phyloP scores from a whole-genome alignment of 2,329 filamentous ascomycete species.

The Aspergillus pseudonomiae region DNA sequence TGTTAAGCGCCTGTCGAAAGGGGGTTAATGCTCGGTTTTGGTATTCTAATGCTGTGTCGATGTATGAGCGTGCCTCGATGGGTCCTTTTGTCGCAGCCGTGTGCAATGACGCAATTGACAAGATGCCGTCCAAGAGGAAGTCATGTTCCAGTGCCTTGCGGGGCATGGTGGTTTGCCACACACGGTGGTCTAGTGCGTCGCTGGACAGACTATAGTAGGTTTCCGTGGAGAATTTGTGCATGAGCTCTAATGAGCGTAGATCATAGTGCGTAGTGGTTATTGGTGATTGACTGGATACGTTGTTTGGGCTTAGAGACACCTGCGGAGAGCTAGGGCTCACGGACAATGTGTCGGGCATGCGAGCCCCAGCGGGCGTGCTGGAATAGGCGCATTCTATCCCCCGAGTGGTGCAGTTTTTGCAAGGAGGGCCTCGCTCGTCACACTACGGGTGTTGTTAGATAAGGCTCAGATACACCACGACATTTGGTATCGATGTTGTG shows the following conservation, averaged over 20 bases:
- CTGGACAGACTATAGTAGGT: slow-evolving; percentile 46
- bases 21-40: slow-evolving; percentile 29
- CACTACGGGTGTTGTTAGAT: slow-evolving; percentile 21
- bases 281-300: neutral
- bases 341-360: neutral
- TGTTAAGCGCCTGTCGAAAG: slow-evolving; percentile 31
- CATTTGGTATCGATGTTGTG: neutral
- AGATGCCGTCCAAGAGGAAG: slow-evolving; percentile 40
- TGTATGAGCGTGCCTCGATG: slow-evolving; percentile 21
- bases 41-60: slow-evolving; percentile 31
- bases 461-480: neutral
- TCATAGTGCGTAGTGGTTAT: neutral
- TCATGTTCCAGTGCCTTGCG: slow-evolving; percentile 36
- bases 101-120: slow-evolving; percentile 41
- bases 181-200: slow-evolving; percentile 25
- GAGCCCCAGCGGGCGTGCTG: slow-evolving; percentile 15
- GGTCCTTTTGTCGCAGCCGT: slow-evolving; percentile 31
- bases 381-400: slow-evolving; percentile 29
- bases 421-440: slow-evolving; percentile 36
- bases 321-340: neutral
- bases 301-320: neutral
- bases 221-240: slow-evolving; percentile 52
- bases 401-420: slow-evolving; percentile 33
- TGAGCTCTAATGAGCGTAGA: slow-evolving; percentile 49
- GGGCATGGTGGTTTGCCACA: slow-evolving; percentile 40